Percentiles rank a stretch among this genome's conserved stretches.
These are phyloP conservation scores for Heritiera littoralis DNA, from an alignment of 345 rosid species.

Conservation along the genomic window DNA sequence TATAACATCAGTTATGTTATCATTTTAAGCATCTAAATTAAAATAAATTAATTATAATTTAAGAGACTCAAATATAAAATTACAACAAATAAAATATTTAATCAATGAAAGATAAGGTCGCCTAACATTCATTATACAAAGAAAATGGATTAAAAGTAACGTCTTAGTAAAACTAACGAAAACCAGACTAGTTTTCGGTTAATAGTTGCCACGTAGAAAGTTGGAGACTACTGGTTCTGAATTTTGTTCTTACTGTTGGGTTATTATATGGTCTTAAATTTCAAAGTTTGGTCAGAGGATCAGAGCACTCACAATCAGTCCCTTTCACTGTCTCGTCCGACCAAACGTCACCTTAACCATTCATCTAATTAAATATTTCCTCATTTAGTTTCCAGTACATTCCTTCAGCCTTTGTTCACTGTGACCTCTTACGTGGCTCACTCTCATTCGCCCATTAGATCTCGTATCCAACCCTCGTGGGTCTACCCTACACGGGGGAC, in stretches of 20 bases:
- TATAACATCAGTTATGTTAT: too few species aligned
- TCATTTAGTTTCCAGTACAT: conserved; percentile 13
- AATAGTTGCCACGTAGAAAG: not conserved
- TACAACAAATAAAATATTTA: too few species aligned
- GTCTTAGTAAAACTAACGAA: too few species aligned
- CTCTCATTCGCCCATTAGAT: conserved; percentile 18
- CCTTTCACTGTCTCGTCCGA: conserved; percentile 32
- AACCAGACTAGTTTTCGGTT: too few species aligned
- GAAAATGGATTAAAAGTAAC: too few species aligned
- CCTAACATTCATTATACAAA: too few species aligned
- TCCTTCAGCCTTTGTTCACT: not conserved
- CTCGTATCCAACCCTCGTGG: conserved; percentile 22
- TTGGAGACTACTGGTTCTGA: not conserved
- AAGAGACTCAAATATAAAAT: too few species aligned
- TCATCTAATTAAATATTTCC: conserved; percentile 11
- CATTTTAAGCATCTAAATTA: too few species aligned
- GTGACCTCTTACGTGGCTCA: conserved; percentile 17
- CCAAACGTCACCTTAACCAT: conserved; percentile 39
- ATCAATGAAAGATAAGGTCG: too few species aligned
- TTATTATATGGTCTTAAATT: not conserved
- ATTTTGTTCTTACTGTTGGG: not conserved
- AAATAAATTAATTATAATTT: too few species aligned
- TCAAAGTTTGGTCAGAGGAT: not conserved
- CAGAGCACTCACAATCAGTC: conserved; percentile 23
- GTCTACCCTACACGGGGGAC: conserved; percentile 10